A percentile compares a stretch with the other conserved stretches of the same genome.
These are phyloP conservation scores for Climacium dendroides DNA, from an alignment of 225 moss, liverwort and hornwort genomes.

Conservation along the genomic window DNA sequence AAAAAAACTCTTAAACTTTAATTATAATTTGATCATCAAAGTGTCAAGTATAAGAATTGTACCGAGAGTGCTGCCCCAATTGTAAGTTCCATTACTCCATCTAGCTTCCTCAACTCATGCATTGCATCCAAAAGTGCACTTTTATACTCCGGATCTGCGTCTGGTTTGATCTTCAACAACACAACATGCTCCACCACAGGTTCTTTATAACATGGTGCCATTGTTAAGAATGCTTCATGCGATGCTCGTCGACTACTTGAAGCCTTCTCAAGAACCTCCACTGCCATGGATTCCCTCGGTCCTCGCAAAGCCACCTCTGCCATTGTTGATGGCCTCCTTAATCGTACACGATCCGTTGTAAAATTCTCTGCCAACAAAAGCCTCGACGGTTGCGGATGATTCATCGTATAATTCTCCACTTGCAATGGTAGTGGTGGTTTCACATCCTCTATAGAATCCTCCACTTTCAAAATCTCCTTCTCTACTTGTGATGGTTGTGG, in stretches of 20 bases:
- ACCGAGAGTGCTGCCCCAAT: conserved; percentile 34
- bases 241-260: background rate
- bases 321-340: background rate
- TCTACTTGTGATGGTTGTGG: background rate
- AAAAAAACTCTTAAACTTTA: background rate
- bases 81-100: conserved; percentile 41
- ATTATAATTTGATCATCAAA: background rate
- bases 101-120: conserved; percentile 19
- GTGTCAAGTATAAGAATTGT: background rate
- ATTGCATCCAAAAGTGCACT: conserved; percentile 26
- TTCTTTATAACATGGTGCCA: background rate
- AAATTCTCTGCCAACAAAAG: background rate
- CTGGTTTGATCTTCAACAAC: conserved; percentile 38
- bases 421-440: background rate
- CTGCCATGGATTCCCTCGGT: background rate
- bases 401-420: background rate
- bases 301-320: conserved; percentile 3
- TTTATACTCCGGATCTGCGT: background rate
- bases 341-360: background rate
- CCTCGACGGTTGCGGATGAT: background rate
- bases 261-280: background rate
- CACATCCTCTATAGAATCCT: background rate
- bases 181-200: conserved; percentile 53
- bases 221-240: background rate
- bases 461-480: no score